A percentile compares a stretch with the other conserved stretches of the same genome.
phyloP scores from a whole-genome alignment of 352 stramenopile genomes.

The Phytophthora multivora region DNA sequence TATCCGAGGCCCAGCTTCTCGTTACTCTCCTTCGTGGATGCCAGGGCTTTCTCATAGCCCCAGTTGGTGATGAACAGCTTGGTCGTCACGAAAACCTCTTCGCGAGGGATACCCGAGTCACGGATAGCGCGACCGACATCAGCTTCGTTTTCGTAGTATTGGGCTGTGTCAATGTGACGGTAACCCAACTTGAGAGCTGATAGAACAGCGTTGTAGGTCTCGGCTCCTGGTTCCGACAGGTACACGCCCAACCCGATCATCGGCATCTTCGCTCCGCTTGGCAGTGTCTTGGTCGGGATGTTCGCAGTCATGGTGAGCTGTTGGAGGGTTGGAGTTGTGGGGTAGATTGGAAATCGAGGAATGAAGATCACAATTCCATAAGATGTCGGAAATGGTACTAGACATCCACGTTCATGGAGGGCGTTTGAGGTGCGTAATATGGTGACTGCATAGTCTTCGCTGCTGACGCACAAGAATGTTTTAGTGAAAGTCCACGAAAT shows the following conservation, averaged over 20 bases:
- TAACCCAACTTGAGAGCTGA: conserved; percentile 75
- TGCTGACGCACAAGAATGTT: conserved; percentile 3
- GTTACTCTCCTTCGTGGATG: conserved; percentile 49
- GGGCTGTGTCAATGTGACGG: conserved; percentile 90
- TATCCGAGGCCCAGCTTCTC: conserved; percentile 71
- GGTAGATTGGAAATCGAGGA: conserved; percentile 7
- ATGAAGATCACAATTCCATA: not conserved
- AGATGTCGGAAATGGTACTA: not conserved
- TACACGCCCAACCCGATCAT: conserved; percentile 61
- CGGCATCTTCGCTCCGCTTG: conserved; percentile 52
- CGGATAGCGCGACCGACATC: conserved; percentile 77
- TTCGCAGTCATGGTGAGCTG: conserved; percentile 7
- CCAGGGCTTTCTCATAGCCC: conserved; percentile 72
- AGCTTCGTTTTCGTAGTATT: conserved; percentile 87
- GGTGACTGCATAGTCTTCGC: not conserved
- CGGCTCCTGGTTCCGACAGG: conserved; percentile 44
- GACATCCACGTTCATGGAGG: too few relatives aligned
- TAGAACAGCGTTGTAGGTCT: conserved; percentile 63
- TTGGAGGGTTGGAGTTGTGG: not conserved
- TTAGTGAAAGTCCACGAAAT: not conserved
- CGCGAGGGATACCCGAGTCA: conserved; percentile 72
- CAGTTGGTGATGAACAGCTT: conserved; percentile 73
- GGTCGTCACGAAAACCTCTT: conserved; percentile 85
- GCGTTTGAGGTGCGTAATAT: conserved; percentile 19
- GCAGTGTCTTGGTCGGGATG: conserved; percentile 42